Conservation (phyloP, 2,329 filamentous ascomycete genomes). For the Cercospora beticola region DNA sequence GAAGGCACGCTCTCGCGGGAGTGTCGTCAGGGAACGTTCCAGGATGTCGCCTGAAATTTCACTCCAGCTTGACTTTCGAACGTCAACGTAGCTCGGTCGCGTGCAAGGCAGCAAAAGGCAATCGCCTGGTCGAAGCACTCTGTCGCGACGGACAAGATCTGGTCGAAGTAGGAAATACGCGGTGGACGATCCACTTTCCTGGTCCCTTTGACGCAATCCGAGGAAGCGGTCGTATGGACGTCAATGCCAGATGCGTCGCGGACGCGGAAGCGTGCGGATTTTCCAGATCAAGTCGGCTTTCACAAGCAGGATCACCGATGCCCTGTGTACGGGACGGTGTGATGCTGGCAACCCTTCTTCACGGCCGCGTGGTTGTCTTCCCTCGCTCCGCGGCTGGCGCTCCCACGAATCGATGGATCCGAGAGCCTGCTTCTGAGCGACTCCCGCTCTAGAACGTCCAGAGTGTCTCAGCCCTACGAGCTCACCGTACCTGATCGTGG, state of each 20-base stretch:
- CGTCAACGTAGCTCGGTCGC: background rate
- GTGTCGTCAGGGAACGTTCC: background rate
- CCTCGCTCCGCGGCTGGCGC: background rate
- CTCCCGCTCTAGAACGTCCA: slow-evolving; percentile 7
- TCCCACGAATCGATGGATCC: background rate
- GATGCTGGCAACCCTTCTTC: background rate
- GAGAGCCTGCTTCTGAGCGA: slow-evolving; percentile 4
- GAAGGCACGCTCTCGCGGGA: background rate
- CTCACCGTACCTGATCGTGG: slow-evolving; percentile 4
- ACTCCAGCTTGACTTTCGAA: background rate
- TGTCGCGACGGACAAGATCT: background rate
- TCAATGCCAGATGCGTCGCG: slow-evolving; percentile 1
- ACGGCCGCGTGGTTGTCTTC: slow-evolving; percentile 1
- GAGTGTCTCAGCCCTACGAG: slow-evolving; percentile 5
- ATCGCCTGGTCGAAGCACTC: background rate
- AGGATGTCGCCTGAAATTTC: background rate
- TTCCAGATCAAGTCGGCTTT: background rate
- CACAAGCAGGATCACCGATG: slow-evolving; percentile 8
- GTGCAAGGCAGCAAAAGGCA: slow-evolving; percentile 4
- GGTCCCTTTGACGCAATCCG: slow-evolving; percentile 1
- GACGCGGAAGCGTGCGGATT: slow-evolving; percentile 3
- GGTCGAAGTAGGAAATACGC: background rate
- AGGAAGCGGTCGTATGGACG: background rate
- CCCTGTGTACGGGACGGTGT: background rate
- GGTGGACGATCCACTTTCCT: background rate